Conservation (phyloP, 2,329 filamentous ascomycete species). For the Aureobasidium vineae region DNA sequence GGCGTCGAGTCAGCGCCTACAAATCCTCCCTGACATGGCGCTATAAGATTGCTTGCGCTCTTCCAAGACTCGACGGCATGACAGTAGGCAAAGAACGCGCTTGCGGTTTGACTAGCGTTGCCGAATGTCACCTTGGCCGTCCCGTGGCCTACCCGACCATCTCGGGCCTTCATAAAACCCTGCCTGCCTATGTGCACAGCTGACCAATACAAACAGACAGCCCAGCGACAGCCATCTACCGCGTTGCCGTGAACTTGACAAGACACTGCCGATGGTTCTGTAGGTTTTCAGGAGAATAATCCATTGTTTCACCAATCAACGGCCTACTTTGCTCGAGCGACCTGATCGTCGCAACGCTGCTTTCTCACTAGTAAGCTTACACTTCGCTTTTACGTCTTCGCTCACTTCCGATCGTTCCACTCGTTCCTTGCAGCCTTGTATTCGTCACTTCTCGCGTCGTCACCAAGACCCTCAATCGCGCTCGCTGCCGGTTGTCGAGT, state of each 20-base stretch:
- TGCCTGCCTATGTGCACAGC: conserved; percentile 17
- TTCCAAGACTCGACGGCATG: conserved; percentile 1
- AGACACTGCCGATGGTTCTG: conserved; percentile 9
- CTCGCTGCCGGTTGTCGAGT: not conserved
- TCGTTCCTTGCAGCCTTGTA: conserved; percentile 13
- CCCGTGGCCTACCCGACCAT: conserved; percentile 17
- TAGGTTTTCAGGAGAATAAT: conserved; percentile 21
- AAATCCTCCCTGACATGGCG: not conserved
- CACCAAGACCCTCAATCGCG: not conserved
- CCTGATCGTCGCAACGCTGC: conserved; percentile 18
- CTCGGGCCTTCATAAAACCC: conserved; percentile 21
- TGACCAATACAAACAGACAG: conserved; percentile 14
- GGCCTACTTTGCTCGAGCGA: conserved; percentile 13
- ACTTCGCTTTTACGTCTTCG: conserved; percentile 5
- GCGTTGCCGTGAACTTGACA: conserved; percentile 11
- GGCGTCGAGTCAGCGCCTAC: not conserved
- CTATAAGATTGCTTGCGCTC: conserved; percentile 8
- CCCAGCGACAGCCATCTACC: not conserved
- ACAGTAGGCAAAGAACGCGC: not conserved
- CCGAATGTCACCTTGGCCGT: conserved; percentile 22
- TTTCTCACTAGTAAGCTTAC: conserved; percentile 13
- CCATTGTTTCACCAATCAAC: conserved; percentile 26
- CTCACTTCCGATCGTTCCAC: conserved; percentile 7
- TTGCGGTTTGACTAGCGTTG: conserved; percentile 6
- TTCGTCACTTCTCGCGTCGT: conserved; percentile 8